A percentile compares a stretch with the other conserved stretches of the same genome.
phyloP scores from a whole-genome alignment of 495 filamentous ascomycete species.

The Penicillium taxi region DNA sequence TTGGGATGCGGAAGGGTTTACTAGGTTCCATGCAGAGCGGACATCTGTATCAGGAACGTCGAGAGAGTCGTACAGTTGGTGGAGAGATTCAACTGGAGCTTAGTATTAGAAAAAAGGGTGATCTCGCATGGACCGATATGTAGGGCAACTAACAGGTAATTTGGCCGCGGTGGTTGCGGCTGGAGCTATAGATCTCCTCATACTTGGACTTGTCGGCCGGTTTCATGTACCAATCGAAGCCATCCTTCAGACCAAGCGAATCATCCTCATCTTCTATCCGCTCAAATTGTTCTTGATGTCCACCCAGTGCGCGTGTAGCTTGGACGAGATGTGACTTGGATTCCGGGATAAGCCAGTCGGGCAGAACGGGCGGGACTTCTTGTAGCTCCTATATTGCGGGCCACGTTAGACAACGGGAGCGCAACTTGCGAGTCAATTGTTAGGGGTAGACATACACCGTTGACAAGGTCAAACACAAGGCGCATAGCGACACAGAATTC shows the following conservation, averaged over 20 bases:
- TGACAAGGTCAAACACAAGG: conserved; percentile 91
- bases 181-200: conserved; percentile 89
- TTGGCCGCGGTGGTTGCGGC: conserved; percentile 75
- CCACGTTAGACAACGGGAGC: neutral
- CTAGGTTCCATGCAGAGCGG: conserved; percentile 89
- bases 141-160: conserved; percentile 56
- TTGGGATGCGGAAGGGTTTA: conserved; percentile 72
- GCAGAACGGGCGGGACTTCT: conserved; percentile 73
- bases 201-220: conserved; percentile 85
- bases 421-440: neutral
- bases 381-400: conserved; percentile 62
- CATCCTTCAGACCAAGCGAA: conserved; percentile 76
- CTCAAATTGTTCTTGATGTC: conserved; percentile 71
- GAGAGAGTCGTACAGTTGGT: conserved; percentile 79
- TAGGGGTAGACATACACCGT: conserved; percentile 58
- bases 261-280: conserved; percentile 68
- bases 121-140: too few relatives aligned
- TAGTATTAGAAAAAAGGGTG: conserved; percentile 1
- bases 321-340: conserved; percentile 94
- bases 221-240: conserved; percentile 99
- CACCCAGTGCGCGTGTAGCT: conserved; percentile 72
- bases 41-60: conserved; percentile 95
- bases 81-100: conserved; percentile 61
- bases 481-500: conserved; percentile 99
- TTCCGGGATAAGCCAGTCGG: conserved; percentile 94